A percentile compares a stretch with the other conserved stretches of the same genome.
Evolutionary conservation across 1,139 yeast genomes (phyloP).

Genomic region (Suhomyces panamericanus): DNA sequence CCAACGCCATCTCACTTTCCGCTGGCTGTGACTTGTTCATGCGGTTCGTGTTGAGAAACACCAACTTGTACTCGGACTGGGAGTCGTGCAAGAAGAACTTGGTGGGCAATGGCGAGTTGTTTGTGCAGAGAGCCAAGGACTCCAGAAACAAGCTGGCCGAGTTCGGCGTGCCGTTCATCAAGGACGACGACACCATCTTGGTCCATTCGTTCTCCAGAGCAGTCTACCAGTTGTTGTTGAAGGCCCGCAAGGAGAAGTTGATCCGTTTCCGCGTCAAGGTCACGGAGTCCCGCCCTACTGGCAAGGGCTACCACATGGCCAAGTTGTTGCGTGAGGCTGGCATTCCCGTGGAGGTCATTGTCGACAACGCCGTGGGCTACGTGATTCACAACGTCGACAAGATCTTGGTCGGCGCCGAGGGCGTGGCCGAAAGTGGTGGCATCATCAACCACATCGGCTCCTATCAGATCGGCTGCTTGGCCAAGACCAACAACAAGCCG

Average conservation of each 20-base stretch:
- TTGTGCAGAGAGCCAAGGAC: constrained; percentile 88
- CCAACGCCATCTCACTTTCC: constrained; percentile 86
- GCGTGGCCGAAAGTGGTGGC: constrained; percentile 98
- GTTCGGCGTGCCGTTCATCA: constrained; percentile 82
- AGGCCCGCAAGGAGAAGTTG: constrained; percentile 69
- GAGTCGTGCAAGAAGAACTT: constrained; percentile 88
- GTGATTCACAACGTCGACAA: constrained; percentile 90
- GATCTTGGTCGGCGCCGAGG: constrained; percentile 96
- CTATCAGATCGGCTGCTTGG: constrained; percentile 91
- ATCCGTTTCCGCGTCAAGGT: constrained; percentile 87
- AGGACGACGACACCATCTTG: constrained; percentile 87
- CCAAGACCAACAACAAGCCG: constrained; percentile 88
- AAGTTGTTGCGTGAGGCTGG: constrained; percentile 65
- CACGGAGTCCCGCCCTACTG: constrained; percentile 89
- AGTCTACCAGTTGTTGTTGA: constrained; percentile 69
- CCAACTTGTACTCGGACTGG: constrained; percentile 91
- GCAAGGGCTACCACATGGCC: constrained; percentile 79
- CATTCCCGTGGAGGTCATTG: constrained; percentile 88
- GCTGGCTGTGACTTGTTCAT: constrained; percentile 98
- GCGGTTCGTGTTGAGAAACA: constrained; percentile 87
- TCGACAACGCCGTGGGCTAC: constrained; percentile 89
- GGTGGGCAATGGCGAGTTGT: constrained; percentile 90
- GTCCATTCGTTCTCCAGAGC: constrained; percentile 95
- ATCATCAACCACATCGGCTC: constrained; percentile 95
- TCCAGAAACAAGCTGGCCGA: constrained; percentile 87